Percentiles rank a stretch among this genome's conserved stretches.
Conservation (phyloP, 1,284 basidiomycete genomes). For the Trichosporon sp. region DNA sequence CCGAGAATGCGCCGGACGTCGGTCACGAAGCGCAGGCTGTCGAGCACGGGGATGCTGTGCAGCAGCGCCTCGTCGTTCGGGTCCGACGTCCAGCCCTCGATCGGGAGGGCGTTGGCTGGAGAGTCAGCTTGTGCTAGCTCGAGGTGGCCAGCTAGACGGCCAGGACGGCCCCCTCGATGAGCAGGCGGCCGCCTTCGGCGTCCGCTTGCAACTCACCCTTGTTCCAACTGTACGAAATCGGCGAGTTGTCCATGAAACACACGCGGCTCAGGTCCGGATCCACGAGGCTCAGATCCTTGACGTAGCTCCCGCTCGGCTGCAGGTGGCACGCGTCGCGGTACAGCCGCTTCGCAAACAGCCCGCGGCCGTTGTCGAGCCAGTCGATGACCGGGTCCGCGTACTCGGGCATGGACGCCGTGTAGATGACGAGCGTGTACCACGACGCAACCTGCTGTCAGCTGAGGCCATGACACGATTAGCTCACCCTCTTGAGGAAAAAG, state of each 20-base stretch:
- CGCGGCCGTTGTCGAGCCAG: constrained; percentile 93
- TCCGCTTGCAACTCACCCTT: constrained; percentile 61
- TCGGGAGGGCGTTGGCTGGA: constrained; percentile 94
- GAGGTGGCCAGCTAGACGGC: too few species aligned
- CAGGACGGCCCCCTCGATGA: too few species aligned
- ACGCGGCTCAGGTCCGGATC: constrained; percentile 85
- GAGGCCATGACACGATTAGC: constrained; percentile 25
- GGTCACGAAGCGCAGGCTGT: constrained; percentile 89
- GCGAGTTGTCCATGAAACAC: constrained; percentile 94
- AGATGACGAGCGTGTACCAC: constrained; percentile 99
- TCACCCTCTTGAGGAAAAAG: constrained; percentile 87
- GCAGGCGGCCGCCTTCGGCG: not conserved
- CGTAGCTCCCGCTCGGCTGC: constrained; percentile 85
- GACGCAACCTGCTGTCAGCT: constrained; percentile 68
- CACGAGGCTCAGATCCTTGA: constrained; percentile 84
- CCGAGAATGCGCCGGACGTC: constrained; percentile 92
- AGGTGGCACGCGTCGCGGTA: constrained; percentile 94
- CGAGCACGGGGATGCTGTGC: constrained; percentile 89
- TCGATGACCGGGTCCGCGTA: constrained; percentile 99
- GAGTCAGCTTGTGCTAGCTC: too few species aligned
- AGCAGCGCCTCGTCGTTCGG: constrained; percentile 93
- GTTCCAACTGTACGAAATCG: constrained; percentile 85
- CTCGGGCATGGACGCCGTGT: constrained; percentile 97
- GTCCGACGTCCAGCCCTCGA: constrained; percentile 98
- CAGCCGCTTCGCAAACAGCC: constrained; percentile 78